A percentile compares a stretch with the other conserved stretches of the same genome.
These are phyloP conservation scores for Eucalyptus cladocalyx DNA, from an alignment of 345 rosid genomes.

Conservation along the genomic window DNA sequence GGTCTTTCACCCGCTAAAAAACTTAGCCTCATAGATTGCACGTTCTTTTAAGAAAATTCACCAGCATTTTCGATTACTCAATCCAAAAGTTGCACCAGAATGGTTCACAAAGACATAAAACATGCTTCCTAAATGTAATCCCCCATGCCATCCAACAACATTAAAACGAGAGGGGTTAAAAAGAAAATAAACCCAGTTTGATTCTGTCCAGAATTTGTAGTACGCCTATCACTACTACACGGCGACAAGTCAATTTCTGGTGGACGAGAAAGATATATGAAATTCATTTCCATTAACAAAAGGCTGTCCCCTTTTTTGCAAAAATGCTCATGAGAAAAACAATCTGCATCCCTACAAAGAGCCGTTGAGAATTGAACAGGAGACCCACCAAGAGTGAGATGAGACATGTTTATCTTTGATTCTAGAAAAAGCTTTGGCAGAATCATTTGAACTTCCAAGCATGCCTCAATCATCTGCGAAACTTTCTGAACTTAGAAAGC, in stretches of 20 bases:
- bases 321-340: not conserved
- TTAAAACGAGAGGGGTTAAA: not conserved
- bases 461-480: not conserved
- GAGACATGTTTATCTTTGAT: not conserved
- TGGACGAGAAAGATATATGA: not conserved
- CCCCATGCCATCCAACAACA: not conserved
- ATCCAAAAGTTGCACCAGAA: not conserved
- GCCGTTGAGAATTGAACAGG: not conserved
- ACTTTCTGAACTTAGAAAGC: not conserved
- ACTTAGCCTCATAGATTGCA: not conserved
- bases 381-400: not conserved
- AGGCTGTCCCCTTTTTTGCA: not conserved
- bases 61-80: not conserved
- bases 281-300: not conserved
- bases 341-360: constrained; percentile 56
- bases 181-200: not conserved
- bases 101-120: not conserved
- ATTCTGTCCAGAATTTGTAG: not conserved
- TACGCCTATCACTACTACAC: not conserved
- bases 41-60: not conserved
- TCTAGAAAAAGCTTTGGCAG: not conserved
- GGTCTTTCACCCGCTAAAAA: not conserved
- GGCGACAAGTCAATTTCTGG: not conserved
- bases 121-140: not conserved
- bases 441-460: not conserved